Evolutionary conservation across 805 yeast species (phyloP), one percentile per base, ranked within the genome.

Genomic region (Candida koratica): DNA sequence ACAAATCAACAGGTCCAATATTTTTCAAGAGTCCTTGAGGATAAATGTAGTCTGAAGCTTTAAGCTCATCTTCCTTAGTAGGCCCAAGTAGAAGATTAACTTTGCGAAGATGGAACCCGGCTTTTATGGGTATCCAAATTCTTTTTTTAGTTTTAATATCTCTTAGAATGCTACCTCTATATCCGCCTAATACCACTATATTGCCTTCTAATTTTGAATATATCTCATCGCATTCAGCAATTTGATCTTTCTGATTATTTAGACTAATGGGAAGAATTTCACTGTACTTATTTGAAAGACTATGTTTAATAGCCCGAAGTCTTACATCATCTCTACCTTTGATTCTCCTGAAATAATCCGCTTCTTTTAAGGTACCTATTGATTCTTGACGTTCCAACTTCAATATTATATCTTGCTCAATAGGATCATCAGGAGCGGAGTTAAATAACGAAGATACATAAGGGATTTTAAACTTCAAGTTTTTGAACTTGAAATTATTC

Each of bases 51-150:
- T 73, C 61, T 18, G 67, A 60, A 1, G 83, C 79, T 27, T 64
- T 55, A 3, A 58, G 26, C 57, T 89, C 96, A 52, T 83, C 95
- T 33, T 77, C 77, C 36, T 71, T 80, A 0, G 55, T 63, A 1
- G 94, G 90, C 0, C 95, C 95, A 14, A 89, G 62, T 9, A 77
- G 58, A 15, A 89, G 60, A 62, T 84, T 78, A 41, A 82, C 74
- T 49, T 79, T 83, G 14, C 80, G 65, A 18, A 87, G 63, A 46
- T 84, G 80, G 34, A 89, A 69, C 0, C 96, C 95, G 0, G 90
- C 96, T 48, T 84, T 82, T 5, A 83, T 52, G 0, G 97, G 96
- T 26, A 88, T 75, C 97, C 97, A 89, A 1, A 84, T 73, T 35
- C 90, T 64, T 41, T 79, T 75, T 10, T 67, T 58, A 0, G 95